Evolutionary conservation across 148 eudicot genomes (phyloP).

Genomic region (Nepenthes gracilis): DNA sequence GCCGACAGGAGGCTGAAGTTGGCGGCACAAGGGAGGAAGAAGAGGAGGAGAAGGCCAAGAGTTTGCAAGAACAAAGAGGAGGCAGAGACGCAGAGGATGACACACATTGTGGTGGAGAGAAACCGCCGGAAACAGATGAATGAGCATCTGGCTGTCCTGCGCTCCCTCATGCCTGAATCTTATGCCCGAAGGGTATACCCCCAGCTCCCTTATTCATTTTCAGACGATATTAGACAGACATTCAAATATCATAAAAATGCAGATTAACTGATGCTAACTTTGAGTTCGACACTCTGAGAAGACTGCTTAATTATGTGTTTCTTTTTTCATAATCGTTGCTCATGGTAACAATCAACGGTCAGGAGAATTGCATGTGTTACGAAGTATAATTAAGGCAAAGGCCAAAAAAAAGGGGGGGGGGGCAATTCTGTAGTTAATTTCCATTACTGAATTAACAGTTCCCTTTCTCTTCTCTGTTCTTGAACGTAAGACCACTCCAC

Average conservation of each 20-base stretch:
- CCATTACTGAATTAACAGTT: no score
- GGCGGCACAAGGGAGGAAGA: constrained; percentile 47
- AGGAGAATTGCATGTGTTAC: no score
- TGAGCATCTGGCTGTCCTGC: constrained; percentile 69
- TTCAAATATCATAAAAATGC: neutral
- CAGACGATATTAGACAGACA: neutral
- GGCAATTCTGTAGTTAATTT: no score
- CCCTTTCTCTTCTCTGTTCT: no score
- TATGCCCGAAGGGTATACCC: constrained; percentile 63
- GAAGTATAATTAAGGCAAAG: no score
- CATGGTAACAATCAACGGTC: no score
- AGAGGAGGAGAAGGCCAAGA: constrained; percentile 46
- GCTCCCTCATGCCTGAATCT: constrained; percentile 89
- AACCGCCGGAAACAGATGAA: constrained; percentile 95
- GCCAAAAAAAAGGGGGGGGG: no score
- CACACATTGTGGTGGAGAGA: constrained; percentile 88
- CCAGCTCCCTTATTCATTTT: neutral
- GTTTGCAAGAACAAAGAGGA: constrained; percentile 84
- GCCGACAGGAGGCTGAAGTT: constrained; percentile 4
- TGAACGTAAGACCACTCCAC: no score
- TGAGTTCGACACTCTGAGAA: no score
- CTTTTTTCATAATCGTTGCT: no score
- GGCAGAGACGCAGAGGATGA: constrained; percentile 83
- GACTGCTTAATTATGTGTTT: no score
- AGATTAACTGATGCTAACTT: no score